Evolutionary conservation across 768 basidiomycete genomes (phyloP).

Genomic region (Saitozyma podzolica): DNA sequence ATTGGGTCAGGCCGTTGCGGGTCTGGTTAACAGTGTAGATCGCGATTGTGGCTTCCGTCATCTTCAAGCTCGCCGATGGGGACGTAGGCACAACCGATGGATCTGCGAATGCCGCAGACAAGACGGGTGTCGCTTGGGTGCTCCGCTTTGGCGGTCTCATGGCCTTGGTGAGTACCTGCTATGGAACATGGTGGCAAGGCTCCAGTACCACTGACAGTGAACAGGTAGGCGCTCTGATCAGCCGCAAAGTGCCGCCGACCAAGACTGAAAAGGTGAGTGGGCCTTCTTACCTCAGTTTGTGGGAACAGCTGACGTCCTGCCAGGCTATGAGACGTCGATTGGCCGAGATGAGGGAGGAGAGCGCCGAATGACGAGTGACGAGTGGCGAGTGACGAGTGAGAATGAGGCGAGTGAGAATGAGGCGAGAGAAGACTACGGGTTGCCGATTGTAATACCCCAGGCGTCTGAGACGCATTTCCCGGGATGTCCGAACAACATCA

Average conservation of each 20-base stretch:
- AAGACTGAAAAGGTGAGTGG: constrained; percentile 70
- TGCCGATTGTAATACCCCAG: no score
- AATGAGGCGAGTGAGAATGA: no score
- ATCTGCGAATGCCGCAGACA: constrained; percentile 59
- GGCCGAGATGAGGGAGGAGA: constrained; percentile 69
- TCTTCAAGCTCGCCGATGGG: constrained; percentile 78
- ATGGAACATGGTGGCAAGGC: background rate
- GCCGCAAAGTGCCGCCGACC: constrained; percentile 81
- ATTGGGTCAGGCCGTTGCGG: background rate
- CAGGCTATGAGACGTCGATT: constrained; percentile 73
- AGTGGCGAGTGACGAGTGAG: background rate
- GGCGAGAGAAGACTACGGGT: no score
- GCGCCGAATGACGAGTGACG: constrained; percentile 60
- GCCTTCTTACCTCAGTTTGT: background rate
- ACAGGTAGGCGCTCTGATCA: constrained; percentile 69
- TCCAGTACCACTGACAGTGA: background rate
- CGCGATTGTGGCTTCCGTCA: constrained; percentile 77
- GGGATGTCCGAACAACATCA: no score
- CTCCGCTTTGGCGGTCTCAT: constrained; percentile 87
- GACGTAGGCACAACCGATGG: constrained; percentile 53
- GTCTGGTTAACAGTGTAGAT: constrained; percentile 58
- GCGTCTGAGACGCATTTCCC: no score
- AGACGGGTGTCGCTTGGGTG: constrained; percentile 91
- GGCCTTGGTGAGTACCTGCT: constrained; percentile 59
- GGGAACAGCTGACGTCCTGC: background rate